Conservation (phyloP, 257 asterid species). For the Petunia secreta region DNA sequence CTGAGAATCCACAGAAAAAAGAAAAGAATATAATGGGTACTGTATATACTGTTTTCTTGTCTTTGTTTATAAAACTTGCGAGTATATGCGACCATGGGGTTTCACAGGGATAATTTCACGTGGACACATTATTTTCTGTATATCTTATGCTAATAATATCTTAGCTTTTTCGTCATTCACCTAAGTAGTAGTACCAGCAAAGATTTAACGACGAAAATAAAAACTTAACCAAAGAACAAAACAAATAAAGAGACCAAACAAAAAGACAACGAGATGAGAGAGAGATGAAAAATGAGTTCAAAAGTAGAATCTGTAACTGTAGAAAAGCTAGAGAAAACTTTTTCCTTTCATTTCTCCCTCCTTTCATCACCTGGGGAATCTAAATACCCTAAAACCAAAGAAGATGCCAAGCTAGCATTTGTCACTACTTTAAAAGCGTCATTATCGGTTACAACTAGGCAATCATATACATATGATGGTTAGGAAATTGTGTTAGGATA, state of each 20-base stretch:
- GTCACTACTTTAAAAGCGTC: neutral
- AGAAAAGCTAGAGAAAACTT: neutral
- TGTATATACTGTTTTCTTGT: too few relatives aligned
- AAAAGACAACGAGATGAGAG: conserved; percentile 22
- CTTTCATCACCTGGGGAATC: neutral
- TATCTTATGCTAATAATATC: neutral
- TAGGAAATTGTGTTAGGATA: too few relatives aligned
- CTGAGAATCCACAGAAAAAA: neutral
- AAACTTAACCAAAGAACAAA: conserved; percentile 14
- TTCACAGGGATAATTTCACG: conserved; percentile 59
- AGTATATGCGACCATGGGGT: conserved; percentile 42
- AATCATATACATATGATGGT: neutral
- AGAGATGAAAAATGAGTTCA: neutral
- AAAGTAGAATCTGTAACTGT: neutral
- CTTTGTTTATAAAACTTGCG: too few relatives aligned
- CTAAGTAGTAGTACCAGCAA: conserved; percentile 36
- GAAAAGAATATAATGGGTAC: too few relatives aligned
- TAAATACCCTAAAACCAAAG: neutral
- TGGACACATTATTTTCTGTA: conserved; percentile 48
- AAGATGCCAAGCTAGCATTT: conserved; percentile 19
- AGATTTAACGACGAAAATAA: conserved; percentile 58
- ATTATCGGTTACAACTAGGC: neutral
- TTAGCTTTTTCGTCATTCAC: neutral
- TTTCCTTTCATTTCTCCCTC: conserved; percentile 10
- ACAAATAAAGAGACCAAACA: conserved; percentile 12